Percentiles rank a stretch among this genome's conserved stretches.
Evolutionary conservation across 306 rosid species (phyloP).

Genomic region (Oxytropis ochrocephala): DNA sequence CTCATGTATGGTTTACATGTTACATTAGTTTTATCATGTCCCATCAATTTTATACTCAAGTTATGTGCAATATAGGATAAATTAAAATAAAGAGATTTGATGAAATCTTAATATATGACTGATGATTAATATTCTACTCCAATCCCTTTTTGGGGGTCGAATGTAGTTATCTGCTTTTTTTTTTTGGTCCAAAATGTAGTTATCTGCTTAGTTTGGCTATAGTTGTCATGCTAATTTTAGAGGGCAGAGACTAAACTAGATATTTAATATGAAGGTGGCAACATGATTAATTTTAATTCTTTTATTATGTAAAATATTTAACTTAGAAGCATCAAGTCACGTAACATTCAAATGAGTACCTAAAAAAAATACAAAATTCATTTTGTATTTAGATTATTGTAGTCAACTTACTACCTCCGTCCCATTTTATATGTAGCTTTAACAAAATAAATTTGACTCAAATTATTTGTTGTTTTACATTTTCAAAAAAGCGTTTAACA

Average conservation of each 20-base stretch:
- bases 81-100: slow-evolving; percentile 28
- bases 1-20: neutral
- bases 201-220: too few species aligned
- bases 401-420: neutral
- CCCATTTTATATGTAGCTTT: too few species aligned
- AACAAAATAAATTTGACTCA: too few species aligned
- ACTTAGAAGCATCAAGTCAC: neutral
- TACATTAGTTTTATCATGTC: slow-evolving; percentile 1
- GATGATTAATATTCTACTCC: neutral
- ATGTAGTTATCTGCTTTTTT: too few species aligned
- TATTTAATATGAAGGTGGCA: too few species aligned
- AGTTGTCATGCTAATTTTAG: too few species aligned
- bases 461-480: too few species aligned
- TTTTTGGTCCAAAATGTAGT: too few species aligned
- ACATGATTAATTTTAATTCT: neutral
- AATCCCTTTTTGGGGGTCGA: too few species aligned
- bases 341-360: neutral
- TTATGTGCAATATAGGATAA: slow-evolving; percentile 7
- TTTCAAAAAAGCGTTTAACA: too few species aligned
- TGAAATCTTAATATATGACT: slow-evolving; percentile 20
- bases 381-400: neutral
- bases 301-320: neutral
- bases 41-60: slow-evolving; percentile 1
- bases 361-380: neutral
- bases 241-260: too few species aligned